A percentile compares a stretch with the other conserved stretches of the same genome.
phyloP scores from a whole-genome alignment of 768 basidiomycete species.

The Macrocybe gigantea region DNA sequence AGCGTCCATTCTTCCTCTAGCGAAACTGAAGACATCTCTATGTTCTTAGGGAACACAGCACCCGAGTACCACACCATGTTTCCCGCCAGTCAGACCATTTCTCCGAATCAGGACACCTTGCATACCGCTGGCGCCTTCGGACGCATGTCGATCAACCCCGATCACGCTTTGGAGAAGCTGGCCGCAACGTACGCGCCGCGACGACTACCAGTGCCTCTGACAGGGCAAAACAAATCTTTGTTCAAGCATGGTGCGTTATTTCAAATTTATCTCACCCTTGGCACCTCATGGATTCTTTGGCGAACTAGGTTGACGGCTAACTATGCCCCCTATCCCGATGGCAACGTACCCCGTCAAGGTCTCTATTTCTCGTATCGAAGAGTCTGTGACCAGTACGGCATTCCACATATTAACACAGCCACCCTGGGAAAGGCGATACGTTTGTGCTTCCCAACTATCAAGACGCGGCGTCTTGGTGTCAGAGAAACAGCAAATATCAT shows the following conservation, averaged over 20 bases:
- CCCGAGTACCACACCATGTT: constrained; percentile 70
- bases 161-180: constrained; percentile 79
- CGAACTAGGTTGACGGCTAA: constrained; percentile 72
- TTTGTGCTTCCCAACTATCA: constrained; percentile 90
- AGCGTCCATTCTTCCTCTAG: constrained; percentile 83
- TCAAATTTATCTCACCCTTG: constrained; percentile 3
- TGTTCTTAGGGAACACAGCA: constrained; percentile 55
- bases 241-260: constrained; percentile 77
- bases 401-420: constrained; percentile 93
- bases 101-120: constrained; percentile 46
- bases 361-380: constrained; percentile 91
- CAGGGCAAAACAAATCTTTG: constrained; percentile 88
- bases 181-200: constrained; percentile 82
- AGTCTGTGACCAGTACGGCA: constrained; percentile 88
- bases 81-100: constrained; percentile 38
- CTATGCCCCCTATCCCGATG: constrained; percentile 87
- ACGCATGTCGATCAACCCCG: constrained; percentile 68
- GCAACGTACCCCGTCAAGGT: constrained; percentile 90
- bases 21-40: constrained; percentile 83
- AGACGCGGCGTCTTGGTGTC: constrained; percentile 88
- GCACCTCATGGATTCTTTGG: constrained; percentile 1
- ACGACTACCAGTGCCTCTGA: constrained; percentile 91
- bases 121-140: constrained; percentile 72
- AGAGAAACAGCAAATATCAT: constrained; percentile 94
- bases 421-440: constrained; percentile 93